Percentiles rank a stretch among this genome's conserved stretches.
phyloP scores from a whole-genome alignment of 768 basidiomycete genomes.

The Boletus fagicola region DNA sequence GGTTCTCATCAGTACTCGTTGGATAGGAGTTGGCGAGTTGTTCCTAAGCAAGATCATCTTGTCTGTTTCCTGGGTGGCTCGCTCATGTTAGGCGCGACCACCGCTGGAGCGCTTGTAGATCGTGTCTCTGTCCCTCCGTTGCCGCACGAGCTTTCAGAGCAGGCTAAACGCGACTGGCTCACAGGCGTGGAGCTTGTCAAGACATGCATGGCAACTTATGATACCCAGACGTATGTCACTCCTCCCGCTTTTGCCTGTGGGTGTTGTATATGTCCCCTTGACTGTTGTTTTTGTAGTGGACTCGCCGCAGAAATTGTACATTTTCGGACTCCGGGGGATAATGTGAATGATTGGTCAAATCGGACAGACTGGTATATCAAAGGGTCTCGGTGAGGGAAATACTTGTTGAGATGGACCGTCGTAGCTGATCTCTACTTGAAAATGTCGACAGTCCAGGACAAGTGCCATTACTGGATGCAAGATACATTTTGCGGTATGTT shows the following conservation, averaged over 20 bases:
- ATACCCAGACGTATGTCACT: slow-evolving; percentile 70
- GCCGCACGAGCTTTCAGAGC: slow-evolving; percentile 55
- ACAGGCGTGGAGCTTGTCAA: slow-evolving; percentile 78
- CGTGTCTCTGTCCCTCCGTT: slow-evolving; percentile 68
- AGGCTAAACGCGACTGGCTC: slow-evolving; percentile 75
- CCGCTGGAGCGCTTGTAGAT: slow-evolving; percentile 50
- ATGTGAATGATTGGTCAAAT: slow-evolving; percentile 41
- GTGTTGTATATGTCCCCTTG: not conserved
- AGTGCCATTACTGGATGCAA: slow-evolving; percentile 67
- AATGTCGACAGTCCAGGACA: slow-evolving; percentile 21
- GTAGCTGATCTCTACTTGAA: slow-evolving; percentile 1
- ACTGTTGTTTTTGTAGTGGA: slow-evolving; percentile 46
- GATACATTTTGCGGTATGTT: slow-evolving; percentile 83
- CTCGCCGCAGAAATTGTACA: slow-evolving; percentile 88
- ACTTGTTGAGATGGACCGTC: not conserved
- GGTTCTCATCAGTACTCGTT: slow-evolving; percentile 6
- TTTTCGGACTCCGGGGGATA: slow-evolving; percentile 67
- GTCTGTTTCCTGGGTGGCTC: slow-evolving; percentile 94
- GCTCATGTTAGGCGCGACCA: slow-evolving; percentile 85
- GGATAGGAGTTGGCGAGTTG: slow-evolving; percentile 65
- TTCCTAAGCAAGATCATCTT: slow-evolving; percentile 92
- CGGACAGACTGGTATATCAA: slow-evolving; percentile 89
- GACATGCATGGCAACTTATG: slow-evolving; percentile 85
- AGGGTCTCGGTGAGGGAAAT: slow-evolving; percentile 54
- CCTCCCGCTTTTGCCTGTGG: not conserved